Evolutionary conservation across 176 grass and related monocot genomes (phyloP).

Genomic region (Raddia distichophylla): DNA sequence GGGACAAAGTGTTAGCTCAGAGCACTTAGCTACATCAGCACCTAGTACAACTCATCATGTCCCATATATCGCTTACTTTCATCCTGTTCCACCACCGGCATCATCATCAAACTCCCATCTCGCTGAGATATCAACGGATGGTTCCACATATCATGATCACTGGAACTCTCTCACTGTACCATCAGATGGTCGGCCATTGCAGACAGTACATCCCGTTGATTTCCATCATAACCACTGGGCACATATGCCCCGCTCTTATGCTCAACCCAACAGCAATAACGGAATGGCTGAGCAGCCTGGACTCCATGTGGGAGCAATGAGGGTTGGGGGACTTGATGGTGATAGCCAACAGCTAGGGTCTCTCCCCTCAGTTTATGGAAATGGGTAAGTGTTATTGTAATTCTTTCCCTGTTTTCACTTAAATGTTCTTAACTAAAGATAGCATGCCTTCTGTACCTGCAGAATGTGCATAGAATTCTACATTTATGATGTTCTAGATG

Average conservation of each 20-base stretch:
- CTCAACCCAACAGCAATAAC: constrained; percentile 44
- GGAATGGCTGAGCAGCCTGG: constrained; percentile 44
- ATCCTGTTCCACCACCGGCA: constrained; percentile 21
- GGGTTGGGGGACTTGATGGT: constrained; percentile 37
- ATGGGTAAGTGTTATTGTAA: constrained; percentile 41
- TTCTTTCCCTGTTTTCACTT: constrained; percentile 4
- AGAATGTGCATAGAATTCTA: constrained; percentile 10
- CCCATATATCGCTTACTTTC: constrained; percentile 57
- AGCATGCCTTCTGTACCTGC: background rate
- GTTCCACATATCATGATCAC: constrained; percentile 52
- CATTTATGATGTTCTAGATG: constrained; percentile 13
- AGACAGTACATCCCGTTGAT: constrained; percentile 42
- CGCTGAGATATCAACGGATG: constrained; percentile 37
- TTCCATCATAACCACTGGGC: constrained; percentile 47
- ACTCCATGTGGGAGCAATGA: constrained; percentile 29
- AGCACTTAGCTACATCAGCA: constrained; percentile 28
- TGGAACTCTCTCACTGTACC: constrained; percentile 50
- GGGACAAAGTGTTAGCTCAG: constrained; percentile 35
- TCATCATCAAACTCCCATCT: constrained; percentile 39
- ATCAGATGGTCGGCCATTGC: constrained; percentile 33
- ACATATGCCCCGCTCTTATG: constrained; percentile 37
- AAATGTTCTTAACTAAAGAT: constrained; percentile 1
- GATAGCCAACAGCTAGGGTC: constrained; percentile 41
- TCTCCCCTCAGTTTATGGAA: constrained; percentile 49
- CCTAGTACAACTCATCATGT: constrained; percentile 37